These are phyloP conservation scores for Lasiodiplodia sp. DNA, from an alignment of 2,329 filamentous ascomycete species.

Conservation along the genomic window DNA sequence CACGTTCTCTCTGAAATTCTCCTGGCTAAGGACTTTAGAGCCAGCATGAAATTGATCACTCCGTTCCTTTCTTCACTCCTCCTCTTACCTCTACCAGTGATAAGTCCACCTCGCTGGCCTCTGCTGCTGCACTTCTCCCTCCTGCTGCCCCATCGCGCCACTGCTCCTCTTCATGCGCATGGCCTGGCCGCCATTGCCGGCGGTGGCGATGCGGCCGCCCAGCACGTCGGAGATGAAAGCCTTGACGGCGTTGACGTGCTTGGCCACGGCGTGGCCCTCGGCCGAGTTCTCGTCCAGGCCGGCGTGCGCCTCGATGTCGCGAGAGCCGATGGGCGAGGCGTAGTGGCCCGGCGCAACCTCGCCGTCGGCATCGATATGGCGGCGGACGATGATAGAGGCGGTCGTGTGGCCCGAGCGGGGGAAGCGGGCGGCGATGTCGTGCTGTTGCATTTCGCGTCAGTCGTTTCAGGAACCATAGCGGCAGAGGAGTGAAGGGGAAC, in stretches of 20 bases:
- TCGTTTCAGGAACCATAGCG: too few species aligned
- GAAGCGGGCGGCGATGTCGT: slow-evolving; percentile 26
- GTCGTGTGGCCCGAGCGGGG: slow-evolving; percentile 19
- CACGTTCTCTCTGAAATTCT: neutral
- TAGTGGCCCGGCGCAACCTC: slow-evolving; percentile 46
- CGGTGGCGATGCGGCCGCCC: slow-evolving; percentile 34
- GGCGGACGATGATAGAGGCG: slow-evolving; percentile 34
- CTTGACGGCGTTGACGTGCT: slow-evolving; percentile 33
- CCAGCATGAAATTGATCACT: neutral
- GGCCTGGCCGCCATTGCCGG: slow-evolving; percentile 38
- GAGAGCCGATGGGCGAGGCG: slow-evolving; percentile 35
- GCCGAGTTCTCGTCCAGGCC: slow-evolving; percentile 38
- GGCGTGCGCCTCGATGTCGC: slow-evolving; percentile 16
- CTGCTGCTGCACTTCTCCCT: slow-evolving; percentile 35
- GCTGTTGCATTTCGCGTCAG: neutral
- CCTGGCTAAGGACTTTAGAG: neutral
- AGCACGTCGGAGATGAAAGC: slow-evolving; percentile 39
- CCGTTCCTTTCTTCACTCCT: neutral
- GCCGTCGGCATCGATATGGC: slow-evolving; percentile 39
- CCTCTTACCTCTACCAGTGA: slow-evolving; percentile 35
- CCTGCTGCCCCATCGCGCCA: slow-evolving; percentile 12
- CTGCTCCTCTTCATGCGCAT: slow-evolving; percentile 43
- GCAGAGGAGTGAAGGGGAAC: neutral
- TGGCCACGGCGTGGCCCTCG: slow-evolving; percentile 32
- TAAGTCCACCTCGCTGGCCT: slow-evolving; percentile 43